Base-by-base conservation (phyloP, 352 stramenopile genomes). In the Pythium insidiosum region DNA sequence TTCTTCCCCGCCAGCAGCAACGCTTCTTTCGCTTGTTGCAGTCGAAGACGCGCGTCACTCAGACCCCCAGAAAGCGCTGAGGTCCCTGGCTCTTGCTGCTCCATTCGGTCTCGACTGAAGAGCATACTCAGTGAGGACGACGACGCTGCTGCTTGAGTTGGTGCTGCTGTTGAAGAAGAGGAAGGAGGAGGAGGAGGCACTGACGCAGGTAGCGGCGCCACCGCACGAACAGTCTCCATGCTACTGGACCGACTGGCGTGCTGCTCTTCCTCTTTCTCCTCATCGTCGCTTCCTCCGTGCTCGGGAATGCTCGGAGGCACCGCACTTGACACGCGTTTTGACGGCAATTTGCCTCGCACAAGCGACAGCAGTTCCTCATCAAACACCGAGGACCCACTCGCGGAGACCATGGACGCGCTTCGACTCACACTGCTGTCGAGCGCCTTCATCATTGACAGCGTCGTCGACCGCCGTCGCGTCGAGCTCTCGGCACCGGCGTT, bases 1-100 rank as follows among this genome's bases (percentile, higher is more conserved):
- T 66, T 68, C 38, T 79, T 85, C 1, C 73, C 75, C 31, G 73
- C 75, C 5, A 86, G 48, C 50, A 80, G 51, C 34, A 88, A 51
- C 70, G 86, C 82, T 46, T 85, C 73, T 41, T 82, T 86, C 13
- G 66, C 75, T 53, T 88, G 71, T 44, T 87, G 72, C 20, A 87
- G 63, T 16, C 75, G 71, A 29, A 82, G 31, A 4, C 78, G 53
- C 10, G 75, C 71, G 43, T 88, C 72, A 20, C 63, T 82, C 10
- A 86, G 61, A 3, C 73, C 70, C 1, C 56, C 55, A 11, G 47
- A 50, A n/a, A n/a, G n/a, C n/a, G 42, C 40, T 13, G 28, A 57
- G 16, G 56, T 28, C 20, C 53, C 16, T 38, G 41, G 43, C 28
- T 26, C 23, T 3, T 38, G 38, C 13, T 53, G 61, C 28, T 68